These are phyloP conservation scores for Sarcodon aspratus DNA, from an alignment of 768 basidiomycete species.

Conservation along the genomic window DNA sequence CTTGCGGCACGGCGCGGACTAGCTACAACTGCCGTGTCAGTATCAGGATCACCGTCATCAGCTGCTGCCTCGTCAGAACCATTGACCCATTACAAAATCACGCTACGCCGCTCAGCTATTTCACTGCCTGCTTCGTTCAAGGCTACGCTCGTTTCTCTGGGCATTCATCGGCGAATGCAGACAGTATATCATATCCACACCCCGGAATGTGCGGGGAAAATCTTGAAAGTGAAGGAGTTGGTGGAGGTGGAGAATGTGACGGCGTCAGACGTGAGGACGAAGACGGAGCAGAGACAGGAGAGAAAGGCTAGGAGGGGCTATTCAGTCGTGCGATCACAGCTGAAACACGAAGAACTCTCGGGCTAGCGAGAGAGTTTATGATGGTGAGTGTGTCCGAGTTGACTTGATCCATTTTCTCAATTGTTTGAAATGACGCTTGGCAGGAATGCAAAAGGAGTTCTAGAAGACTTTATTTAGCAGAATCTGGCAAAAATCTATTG, in stretches of 20 bases:
- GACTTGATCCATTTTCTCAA: no score
- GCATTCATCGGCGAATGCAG: conserved; percentile 73
- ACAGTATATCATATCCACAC: conserved; percentile 74
- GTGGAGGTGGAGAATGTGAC: conserved; percentile 83
- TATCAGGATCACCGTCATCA: background rate
- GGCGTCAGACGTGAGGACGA: conserved; percentile 51
- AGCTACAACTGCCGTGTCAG: background rate
- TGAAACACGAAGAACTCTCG: conserved; percentile 2
- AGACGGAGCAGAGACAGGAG: conserved; percentile 54
- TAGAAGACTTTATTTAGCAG: no score
- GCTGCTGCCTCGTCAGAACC: conserved; percentile 11
- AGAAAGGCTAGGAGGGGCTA: conserved; percentile 63
- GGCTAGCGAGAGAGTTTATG: no score
- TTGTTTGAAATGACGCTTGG: no score
- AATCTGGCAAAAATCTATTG: no score
- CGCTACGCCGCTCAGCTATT: conserved; percentile 79
- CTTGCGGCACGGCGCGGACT: background rate
- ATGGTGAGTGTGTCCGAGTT: no score
- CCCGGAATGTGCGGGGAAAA: conserved; percentile 73
- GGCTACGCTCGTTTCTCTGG: conserved; percentile 72
- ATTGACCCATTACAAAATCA: conserved; percentile 80
- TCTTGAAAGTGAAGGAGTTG: conserved; percentile 81
- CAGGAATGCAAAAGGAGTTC: no score
- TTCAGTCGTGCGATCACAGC: conserved; percentile 30
- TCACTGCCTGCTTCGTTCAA: conserved; percentile 63